Conservation (phyloP, 805 yeast species). For the Ascoidea tarda region DNA sequence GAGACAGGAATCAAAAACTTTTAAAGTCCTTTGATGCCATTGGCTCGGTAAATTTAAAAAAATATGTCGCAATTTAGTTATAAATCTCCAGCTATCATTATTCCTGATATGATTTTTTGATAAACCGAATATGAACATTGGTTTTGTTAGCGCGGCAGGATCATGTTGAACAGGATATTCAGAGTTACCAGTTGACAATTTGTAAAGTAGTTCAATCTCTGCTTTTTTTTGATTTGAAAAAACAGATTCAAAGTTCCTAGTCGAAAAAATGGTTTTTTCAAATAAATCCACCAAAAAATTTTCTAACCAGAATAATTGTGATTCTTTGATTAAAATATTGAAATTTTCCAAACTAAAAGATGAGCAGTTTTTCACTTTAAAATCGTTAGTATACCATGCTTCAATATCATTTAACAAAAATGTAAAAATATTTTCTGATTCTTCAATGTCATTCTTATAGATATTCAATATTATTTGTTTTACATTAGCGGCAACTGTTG, state of each 20-base stretch:
- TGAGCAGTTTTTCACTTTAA: conserved; percentile 5
- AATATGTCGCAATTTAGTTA: conserved; percentile 68
- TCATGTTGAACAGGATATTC: conserved; percentile 54
- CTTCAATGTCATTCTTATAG: too few relatives aligned
- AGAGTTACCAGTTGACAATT: conserved; percentile 32
- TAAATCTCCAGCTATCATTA: conserved; percentile 77
- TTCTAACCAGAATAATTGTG: conserved; percentile 22
- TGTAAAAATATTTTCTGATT: too few relatives aligned
- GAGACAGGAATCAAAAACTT: conserved; percentile 16
- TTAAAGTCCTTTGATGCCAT: conserved; percentile 28
- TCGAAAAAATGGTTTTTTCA: conserved; percentile 21
- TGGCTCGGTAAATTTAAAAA: conserved; percentile 37
- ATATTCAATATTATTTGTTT: too few relatives aligned
- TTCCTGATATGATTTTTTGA: conserved; percentile 62
- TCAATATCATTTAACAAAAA: conserved; percentile 3
- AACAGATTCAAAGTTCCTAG: conserved; percentile 3
- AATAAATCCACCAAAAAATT: conserved; percentile 9
- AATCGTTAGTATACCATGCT: conserved; percentile 13
- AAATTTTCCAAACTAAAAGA: conserved; percentile 17
- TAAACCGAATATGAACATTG: conserved; percentile 67
- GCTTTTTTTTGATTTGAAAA: conserved; percentile 9
- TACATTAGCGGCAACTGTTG: too few relatives aligned
- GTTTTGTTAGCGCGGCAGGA: conserved; percentile 81
- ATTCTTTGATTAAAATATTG: conserved; percentile 19
- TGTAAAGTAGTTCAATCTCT: conserved; percentile 24